These are phyloP conservation scores for Kregervanrija fluxuum DNA, from an alignment of 805 yeast species.

Conservation along the genomic window DNA sequence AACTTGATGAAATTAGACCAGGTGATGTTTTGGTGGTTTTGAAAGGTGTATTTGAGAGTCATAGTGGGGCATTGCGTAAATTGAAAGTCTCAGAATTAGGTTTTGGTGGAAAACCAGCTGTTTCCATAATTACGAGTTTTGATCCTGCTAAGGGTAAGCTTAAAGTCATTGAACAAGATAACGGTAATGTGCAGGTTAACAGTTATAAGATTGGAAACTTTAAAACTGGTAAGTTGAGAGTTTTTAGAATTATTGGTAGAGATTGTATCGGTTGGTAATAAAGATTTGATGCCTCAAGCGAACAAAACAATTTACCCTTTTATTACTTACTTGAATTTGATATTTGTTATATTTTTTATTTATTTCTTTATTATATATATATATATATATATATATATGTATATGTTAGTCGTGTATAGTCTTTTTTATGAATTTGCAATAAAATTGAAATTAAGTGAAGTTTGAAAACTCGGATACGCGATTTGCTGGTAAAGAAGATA, in stretches of 20 bases:
- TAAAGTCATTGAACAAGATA: constrained; percentile 54
- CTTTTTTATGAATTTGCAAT: no score
- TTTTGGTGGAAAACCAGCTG: constrained; percentile 39
- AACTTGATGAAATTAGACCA: constrained; percentile 57
- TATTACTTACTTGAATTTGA: no score
- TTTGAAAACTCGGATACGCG: no score
- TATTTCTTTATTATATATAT: background rate
- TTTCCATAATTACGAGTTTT: constrained; percentile 61
- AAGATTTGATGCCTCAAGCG: background rate
- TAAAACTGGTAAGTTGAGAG: constrained; percentile 70
- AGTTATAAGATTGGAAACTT: constrained; percentile 66
- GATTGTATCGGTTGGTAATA: constrained; percentile 64
- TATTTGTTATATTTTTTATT: background rate
- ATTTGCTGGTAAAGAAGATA: no score
- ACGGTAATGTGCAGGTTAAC: constrained; percentile 46
- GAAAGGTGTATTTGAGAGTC: constrained; percentile 67
- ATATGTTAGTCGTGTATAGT: no score
- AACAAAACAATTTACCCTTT: no score
- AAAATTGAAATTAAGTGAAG: no score
- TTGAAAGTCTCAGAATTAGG: constrained; percentile 46
- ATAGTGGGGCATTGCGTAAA: constrained; percentile 34
- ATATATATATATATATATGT: no score
- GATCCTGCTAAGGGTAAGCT: constrained; percentile 68
- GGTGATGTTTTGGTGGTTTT: constrained; percentile 82
- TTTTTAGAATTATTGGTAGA: constrained; percentile 73